Evolutionary conservation across 352 stramenopile genomes (phyloP), one percentile per base, ranked within the genome.

Genomic region (Phytopythium litorale): DNA sequence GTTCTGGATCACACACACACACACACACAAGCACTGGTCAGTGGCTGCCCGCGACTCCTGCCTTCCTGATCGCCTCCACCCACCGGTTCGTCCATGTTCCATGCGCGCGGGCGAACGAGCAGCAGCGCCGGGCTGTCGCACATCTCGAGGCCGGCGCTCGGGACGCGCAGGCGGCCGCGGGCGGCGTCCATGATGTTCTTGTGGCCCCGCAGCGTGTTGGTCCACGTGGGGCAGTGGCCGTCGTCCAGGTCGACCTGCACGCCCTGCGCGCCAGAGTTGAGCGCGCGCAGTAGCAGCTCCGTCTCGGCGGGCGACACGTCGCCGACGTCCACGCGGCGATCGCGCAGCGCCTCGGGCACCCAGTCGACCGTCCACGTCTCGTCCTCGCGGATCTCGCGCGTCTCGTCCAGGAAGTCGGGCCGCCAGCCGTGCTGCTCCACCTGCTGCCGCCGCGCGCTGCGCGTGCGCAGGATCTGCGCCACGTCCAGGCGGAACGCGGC

Each of bases 11-110:
- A 25, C 1, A 48, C 12, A 48, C 12, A 1, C 12, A 48, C 12
- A 1, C 25, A 28, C 25, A 28, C 25, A 28, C 25, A 28, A 28
- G 25, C 25, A 28, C 1, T 28, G 25, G 25, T 28, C 25, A 28
- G 25, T 28, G 25, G 25, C 25, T 28, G 25, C 25, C 25, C 25
- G 25, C 25, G 25, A 28, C 25, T 28, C 25, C 25, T 28, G 25
- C 25, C 25, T 28, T 28, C 25, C 25, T 38, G 33, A 38, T 12
- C 33, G 33, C 33, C 33, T 5, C 35, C 13, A 53, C 70, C 3
- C 50, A 89, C 92, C 64, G 81, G 90, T 74, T 99, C 96, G 64
- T 98, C 92, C 68, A 98, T 90, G 66, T 99, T 97, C 94, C 94
- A 98, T 35, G 94, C 94, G 32, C 96, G 71, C 23, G 89, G 96